phyloP scores from a whole-genome alignment of 164 flowering plant genomes.

The Piper betle region DNA sequence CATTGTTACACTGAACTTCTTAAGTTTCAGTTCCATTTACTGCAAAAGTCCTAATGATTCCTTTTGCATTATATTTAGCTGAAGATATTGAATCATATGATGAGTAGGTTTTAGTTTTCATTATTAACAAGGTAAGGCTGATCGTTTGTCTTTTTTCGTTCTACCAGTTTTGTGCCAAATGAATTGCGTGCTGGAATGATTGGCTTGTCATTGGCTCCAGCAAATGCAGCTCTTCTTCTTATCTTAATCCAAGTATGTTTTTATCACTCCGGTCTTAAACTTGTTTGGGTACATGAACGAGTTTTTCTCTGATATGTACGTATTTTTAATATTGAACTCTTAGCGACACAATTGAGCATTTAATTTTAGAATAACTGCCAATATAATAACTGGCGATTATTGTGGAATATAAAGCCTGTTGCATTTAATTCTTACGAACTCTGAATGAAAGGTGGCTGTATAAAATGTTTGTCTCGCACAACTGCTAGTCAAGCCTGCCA shows the following conservation, averaged over 20 bases:
- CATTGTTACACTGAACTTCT: background rate
- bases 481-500: too few relatives aligned
- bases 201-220: constrained; percentile 65
- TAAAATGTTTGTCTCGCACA: too few relatives aligned
- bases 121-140: background rate
- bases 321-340: too few relatives aligned
- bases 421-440: background rate
- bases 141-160: background rate
- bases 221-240: constrained; percentile 53
- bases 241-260: constrained; percentile 39
- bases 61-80: background rate
- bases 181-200: constrained; percentile 93
- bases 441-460: too few relatives aligned
- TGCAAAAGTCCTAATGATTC: background rate
- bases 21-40: too few relatives aligned
- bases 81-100: background rate
- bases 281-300: background rate
- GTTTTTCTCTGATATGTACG: background rate
- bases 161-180: constrained; percentile 74
- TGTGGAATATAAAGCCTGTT: background rate
- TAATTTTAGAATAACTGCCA: too few relatives aligned
- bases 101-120: background rate
- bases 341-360: background rate
- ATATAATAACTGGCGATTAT: background rate
- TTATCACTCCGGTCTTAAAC: background rate